These are phyloP conservation scores for Ogataea nakhonphanomensis DNA, from an alignment of 805 yeast genomes.

Conservation along the genomic window DNA sequence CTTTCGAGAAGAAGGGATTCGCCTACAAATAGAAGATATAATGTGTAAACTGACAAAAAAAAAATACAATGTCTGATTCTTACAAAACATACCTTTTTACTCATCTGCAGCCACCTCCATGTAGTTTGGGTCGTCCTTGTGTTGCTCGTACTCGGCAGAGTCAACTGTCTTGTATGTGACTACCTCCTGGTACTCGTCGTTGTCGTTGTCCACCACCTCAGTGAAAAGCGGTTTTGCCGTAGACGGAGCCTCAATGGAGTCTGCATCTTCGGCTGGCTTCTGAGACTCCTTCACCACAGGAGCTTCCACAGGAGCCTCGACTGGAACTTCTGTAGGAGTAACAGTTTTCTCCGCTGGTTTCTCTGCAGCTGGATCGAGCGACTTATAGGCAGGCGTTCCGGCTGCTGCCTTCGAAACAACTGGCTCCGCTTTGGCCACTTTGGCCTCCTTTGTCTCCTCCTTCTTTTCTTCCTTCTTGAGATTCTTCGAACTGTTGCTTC, in stretches of 20 bases:
- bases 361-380: conserved; percentile 1
- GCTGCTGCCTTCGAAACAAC: not conserved
- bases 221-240: conserved; percentile 30
- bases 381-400: conserved; percentile 20
- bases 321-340: conserved; percentile 16
- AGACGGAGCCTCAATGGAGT: conserved; percentile 20
- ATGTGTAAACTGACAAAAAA: not conserved
- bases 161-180: conserved; percentile 47
- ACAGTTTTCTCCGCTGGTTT: not conserved
- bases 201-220: conserved; percentile 28
- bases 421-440: no score
- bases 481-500: conserved; percentile 24
- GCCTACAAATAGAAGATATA: conserved; percentile 32
- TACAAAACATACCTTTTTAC: conserved; percentile 8
- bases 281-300: not conserved
- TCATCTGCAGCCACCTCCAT: conserved; percentile 33
- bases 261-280: conserved; percentile 16
- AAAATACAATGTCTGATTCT: conserved; percentile 9
- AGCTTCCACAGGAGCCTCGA: conserved; percentile 6
- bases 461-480: not conserved
- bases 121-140: conserved; percentile 49
- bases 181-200: conserved; percentile 33
- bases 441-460: not conserved
- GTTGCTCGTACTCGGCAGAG: conserved; percentile 42
- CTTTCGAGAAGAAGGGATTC: conserved; percentile 37